Conservation (phyloP, 495 filamentous ascomycete species). For the Neurospora sp. region DNA sequence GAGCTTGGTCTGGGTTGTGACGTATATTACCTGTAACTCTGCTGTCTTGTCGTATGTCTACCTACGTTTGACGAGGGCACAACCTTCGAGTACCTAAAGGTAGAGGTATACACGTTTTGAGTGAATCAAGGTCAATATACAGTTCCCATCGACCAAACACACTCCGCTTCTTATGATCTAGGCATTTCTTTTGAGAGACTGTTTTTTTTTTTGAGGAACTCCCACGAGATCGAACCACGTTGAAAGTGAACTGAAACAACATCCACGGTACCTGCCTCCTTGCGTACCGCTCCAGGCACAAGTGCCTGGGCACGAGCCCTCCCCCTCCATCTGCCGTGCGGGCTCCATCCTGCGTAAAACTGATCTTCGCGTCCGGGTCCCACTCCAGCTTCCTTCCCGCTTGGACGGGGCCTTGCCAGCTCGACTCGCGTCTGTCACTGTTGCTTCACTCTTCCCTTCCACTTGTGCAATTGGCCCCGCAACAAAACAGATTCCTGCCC, state of each 20-base stretch:
- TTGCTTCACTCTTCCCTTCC: neutral
- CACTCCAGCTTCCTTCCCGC: neutral
- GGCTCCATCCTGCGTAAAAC: neutral
- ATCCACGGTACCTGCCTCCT: neutral
- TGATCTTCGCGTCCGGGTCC: neutral
- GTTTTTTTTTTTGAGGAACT: neutral
- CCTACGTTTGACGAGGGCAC: neutral
- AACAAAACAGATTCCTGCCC: slow-evolving; percentile 7
- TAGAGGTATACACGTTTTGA: neutral
- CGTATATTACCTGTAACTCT: neutral
- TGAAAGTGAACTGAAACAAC: neutral
- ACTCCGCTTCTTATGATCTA: neutral
- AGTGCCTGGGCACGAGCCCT: neutral
- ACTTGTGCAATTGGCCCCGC: neutral
- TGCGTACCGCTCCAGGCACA: neutral
- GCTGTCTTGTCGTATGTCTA: neutral
- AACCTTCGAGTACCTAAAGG: neutral
- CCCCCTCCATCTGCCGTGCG: neutral
- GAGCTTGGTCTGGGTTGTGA: neutral
- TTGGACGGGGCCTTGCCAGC: neutral
- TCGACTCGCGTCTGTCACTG: neutral
- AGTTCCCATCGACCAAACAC: neutral
- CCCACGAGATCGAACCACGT: neutral
- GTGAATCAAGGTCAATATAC: neutral
- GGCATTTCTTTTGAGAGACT: neutral